These are phyloP conservation scores for Fusarium musae DNA, from an alignment of 2,329 filamentous ascomycete species.

Conservation along the genomic window DNA sequence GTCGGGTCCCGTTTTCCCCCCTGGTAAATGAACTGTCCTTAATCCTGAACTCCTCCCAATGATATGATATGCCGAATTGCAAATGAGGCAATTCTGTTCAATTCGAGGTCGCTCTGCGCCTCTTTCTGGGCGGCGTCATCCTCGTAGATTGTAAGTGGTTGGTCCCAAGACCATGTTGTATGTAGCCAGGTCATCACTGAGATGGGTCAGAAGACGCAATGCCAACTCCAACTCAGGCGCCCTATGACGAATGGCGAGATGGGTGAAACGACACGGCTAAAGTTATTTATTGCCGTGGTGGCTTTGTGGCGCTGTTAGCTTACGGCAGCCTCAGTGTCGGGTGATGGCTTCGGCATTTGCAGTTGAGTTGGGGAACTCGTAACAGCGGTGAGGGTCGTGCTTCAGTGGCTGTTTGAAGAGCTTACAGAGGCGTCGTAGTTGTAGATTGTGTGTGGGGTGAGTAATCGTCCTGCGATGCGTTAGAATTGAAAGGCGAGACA, in stretches of 20 bases:
- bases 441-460: background rate
- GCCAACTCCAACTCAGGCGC: background rate
- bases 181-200: background rate
- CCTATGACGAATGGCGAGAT: background rate
- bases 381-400: conserved; percentile 3
- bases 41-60: conserved; percentile 26
- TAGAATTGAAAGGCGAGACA: background rate
- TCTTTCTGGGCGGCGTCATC: background rate
- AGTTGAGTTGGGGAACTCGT: background rate
- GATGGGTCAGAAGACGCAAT: background rate
- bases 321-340: background rate
- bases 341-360: conserved; percentile 9
- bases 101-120: background rate
- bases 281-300: background rate
- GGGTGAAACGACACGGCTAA: background rate
- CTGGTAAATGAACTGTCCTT: background rate
- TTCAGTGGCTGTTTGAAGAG: background rate
- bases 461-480: background rate
- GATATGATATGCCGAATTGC: background rate
- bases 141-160: background rate
- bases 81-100: background rate
- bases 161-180: background rate
- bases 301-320: background rate
- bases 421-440: background rate
- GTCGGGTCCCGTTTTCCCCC: conserved; percentile 13